Evolutionary conservation across 352 stramenopile species (phyloP).

Genomic region (Globisporangium middletonii): DNA sequence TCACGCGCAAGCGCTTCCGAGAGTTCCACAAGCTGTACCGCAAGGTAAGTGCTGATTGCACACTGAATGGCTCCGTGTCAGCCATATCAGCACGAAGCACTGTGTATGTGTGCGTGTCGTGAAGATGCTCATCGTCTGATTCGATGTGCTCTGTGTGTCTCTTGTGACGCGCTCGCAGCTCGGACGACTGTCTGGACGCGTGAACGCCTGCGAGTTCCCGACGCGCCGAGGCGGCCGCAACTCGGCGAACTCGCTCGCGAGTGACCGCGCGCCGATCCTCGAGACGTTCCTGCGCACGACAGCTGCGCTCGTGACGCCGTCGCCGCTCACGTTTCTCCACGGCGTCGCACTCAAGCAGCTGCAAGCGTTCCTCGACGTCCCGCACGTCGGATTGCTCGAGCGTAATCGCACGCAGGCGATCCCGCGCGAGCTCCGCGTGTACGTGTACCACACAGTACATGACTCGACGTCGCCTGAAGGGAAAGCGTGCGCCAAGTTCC

Average conservation of each 20-base stretch:
- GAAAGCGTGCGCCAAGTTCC: slow-evolving; percentile 73
- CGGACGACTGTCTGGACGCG: slow-evolving; percentile 54
- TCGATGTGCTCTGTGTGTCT: not conserved
- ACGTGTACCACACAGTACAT: slow-evolving; percentile 76
- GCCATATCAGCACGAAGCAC: not conserved
- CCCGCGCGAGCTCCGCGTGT: slow-evolving; percentile 67
- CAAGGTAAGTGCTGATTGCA: slow-evolving; percentile 35
- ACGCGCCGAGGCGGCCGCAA: slow-evolving; percentile 50
- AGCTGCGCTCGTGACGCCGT: slow-evolving; percentile 65
- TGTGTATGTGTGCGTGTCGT: not conserved
- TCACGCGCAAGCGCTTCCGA: slow-evolving; percentile 75
- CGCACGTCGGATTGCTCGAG: slow-evolving; percentile 57
- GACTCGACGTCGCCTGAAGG: slow-evolving; percentile 72
- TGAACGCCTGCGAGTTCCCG: slow-evolving; percentile 69
- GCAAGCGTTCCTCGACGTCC: slow-evolving; percentile 77
- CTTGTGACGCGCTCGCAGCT: slow-evolving; percentile 21
- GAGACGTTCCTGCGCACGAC: slow-evolving; percentile 74
- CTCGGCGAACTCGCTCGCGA: slow-evolving; percentile 50
- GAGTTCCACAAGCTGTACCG: slow-evolving; percentile 80
- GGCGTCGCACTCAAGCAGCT: slow-evolving; percentile 72
- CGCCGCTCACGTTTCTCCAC: slow-evolving; percentile 69
- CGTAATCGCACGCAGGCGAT: slow-evolving; percentile 79
- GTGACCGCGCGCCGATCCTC: slow-evolving; percentile 62
- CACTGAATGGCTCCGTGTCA: not conserved
- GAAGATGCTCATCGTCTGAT: too few species aligned